Percentiles rank a stretch among this genome's conserved stretches.
Conservation (phyloP, 768 basidiomycete species). For the Clitopilus passeckerianus region DNA sequence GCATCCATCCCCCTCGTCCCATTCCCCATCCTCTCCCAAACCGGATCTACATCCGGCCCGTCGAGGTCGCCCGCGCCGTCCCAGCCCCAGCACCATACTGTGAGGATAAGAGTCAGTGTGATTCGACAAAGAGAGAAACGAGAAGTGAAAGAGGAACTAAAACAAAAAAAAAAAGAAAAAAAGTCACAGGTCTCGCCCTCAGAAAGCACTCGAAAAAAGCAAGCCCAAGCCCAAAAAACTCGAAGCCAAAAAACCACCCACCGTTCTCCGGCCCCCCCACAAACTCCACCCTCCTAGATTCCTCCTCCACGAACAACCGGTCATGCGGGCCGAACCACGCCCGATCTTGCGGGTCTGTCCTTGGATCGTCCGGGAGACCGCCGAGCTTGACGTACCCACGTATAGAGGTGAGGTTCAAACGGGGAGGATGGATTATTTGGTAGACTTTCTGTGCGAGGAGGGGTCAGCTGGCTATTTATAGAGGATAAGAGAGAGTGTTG, state of each 20-base stretch:
- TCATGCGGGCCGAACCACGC: constrained; percentile 98
- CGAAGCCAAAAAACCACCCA: constrained; percentile 44
- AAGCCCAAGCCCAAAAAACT: no score
- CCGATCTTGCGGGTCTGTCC: constrained; percentile 96
- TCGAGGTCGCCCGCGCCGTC: constrained; percentile 98
- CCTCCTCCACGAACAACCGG: constrained; percentile 86
- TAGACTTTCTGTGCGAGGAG: constrained; percentile 67
- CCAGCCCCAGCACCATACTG: constrained; percentile 99
- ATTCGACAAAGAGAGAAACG: neutral
- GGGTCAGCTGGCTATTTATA: neutral
- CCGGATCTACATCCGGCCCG: constrained; percentile 95
- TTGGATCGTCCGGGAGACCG: constrained; percentile 94
- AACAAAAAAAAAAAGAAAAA: constrained; percentile 2
- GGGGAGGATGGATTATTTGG: constrained; percentile 87
- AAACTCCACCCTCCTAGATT: constrained; percentile 74
- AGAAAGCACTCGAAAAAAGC: no score
- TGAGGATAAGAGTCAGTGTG: neutral
- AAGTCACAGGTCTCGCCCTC: no score
- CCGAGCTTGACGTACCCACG: constrained; percentile 92
- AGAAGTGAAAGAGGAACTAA: neutral
- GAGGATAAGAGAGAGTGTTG: constrained; percentile 17
- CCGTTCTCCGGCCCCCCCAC: constrained; percentile 80
- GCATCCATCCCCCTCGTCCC: constrained; percentile 52
- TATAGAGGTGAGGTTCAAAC: constrained; percentile 93
- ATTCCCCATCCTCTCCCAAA: constrained; percentile 86